Conservation (phyloP, 164 flowering plant genomes). For the Taxillus chinensis region DNA sequence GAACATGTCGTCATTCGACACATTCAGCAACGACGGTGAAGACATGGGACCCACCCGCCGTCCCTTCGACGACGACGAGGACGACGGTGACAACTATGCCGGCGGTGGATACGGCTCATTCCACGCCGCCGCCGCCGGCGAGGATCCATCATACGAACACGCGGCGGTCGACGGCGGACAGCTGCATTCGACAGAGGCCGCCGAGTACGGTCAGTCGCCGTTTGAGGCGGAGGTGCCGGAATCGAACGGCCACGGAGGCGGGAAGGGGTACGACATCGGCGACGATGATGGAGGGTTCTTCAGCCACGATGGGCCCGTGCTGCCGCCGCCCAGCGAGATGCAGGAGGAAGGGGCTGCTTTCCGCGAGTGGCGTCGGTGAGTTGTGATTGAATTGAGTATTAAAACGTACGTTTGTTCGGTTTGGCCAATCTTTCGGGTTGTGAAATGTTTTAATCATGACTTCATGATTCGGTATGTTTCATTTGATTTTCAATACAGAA, state of each 20-base stretch:
- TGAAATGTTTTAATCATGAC: too few relatives aligned
- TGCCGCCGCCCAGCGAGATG: slow-evolving; percentile 83
- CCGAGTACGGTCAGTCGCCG: slow-evolving; percentile 30
- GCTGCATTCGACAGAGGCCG: slow-evolving; percentile 10
- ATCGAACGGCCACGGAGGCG: slow-evolving; percentile 38
- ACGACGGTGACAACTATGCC: slow-evolving; percentile 16
- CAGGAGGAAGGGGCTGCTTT: slow-evolving; percentile 76
- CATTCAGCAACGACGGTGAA: slow-evolving; percentile 44
- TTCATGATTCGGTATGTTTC: too few relatives aligned
- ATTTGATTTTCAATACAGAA: too few relatives aligned
- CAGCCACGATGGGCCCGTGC: slow-evolving; percentile 65
- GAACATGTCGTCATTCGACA: slow-evolving; percentile 40
- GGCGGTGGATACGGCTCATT: slow-evolving; percentile 12
- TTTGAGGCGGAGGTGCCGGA: slow-evolving; percentile 24
- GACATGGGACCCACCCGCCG: slow-evolving; percentile 20
- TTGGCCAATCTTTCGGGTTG: too few relatives aligned
- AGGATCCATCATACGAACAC: not conserved
- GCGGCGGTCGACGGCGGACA: slow-evolving; percentile 2
- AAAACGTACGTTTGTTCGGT: too few relatives aligned
- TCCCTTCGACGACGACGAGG: slow-evolving; percentile 39
- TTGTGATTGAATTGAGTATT: too few relatives aligned
- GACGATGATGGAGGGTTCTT: slow-evolving; percentile 39
- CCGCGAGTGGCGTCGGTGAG: slow-evolving; percentile 92
- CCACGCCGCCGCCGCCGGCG: slow-evolving; percentile 7
- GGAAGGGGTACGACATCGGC: slow-evolving; percentile 30